Percentiles rank a stretch among this genome's conserved stretches.
phyloP scores from a whole-genome alignment of 148 eudicot species.

The Rhododendron mucronatum region DNA sequence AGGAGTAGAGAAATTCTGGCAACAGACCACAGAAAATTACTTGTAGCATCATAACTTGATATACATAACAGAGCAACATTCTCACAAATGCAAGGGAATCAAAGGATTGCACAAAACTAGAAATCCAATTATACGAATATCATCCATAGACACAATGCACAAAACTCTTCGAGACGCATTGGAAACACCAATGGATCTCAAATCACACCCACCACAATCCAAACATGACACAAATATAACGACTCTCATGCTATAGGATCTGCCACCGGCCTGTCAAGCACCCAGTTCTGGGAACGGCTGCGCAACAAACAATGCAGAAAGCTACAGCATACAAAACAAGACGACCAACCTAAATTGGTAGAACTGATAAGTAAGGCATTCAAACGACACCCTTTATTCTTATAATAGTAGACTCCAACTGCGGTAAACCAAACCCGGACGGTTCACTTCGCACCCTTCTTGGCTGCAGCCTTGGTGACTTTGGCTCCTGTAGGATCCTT shows the following conservation, averaged over 20 bases:
- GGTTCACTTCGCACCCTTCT: conserved; percentile 43
- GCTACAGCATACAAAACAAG: background rate
- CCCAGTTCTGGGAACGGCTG: conserved; percentile 31
- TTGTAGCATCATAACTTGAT: background rate
- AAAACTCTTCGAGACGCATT: conserved; percentile 9
- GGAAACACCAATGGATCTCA: conserved; percentile 8
- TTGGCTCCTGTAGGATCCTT: conserved; percentile 41
- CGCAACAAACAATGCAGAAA: conserved; percentile 11
- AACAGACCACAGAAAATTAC: background rate
- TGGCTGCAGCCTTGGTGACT: conserved; percentile 41
- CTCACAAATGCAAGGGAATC: background rate
- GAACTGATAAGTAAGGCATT: background rate
- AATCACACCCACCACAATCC: background rate
- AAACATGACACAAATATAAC: background rate
- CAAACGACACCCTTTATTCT: background rate
- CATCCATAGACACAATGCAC: background rate
- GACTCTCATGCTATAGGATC: conserved; percentile 10
- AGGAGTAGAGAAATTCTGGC: background rate
- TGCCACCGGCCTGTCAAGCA: conserved; percentile 41
- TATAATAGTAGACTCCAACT: background rate
- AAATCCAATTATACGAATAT: background rate
- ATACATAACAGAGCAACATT: background rate
- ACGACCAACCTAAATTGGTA: background rate
- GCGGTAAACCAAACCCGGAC: background rate
- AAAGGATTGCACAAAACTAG: background rate